phyloP scores from a whole-genome alignment of 192 early-diverging fungal species.

The Backusella psychrophila region DNA sequence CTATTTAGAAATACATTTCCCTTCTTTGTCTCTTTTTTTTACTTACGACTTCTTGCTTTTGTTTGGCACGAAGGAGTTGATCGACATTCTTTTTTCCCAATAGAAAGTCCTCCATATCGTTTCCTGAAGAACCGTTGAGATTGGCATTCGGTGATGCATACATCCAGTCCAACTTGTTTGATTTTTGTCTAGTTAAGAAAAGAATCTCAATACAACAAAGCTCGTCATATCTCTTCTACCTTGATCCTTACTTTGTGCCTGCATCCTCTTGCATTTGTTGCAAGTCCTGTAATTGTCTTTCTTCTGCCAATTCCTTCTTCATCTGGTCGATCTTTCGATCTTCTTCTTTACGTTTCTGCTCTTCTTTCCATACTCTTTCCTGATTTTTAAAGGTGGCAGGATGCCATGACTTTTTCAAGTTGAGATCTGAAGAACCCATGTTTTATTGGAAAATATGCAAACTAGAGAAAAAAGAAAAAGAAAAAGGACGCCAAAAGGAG shows the following conservation, averaged over 20 bases:
- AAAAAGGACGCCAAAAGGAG: too few species aligned
- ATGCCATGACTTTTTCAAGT: conserved; percentile 96
- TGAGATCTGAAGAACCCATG: conserved; percentile 41
- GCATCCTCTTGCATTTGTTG: conserved; percentile 71
- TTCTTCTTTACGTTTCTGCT: conserved; percentile 82
- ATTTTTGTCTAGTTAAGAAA: conserved; percentile 15
- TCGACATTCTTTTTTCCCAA: conserved; percentile 86
- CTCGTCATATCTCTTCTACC: background rate
- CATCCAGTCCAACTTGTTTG: conserved; percentile 96
- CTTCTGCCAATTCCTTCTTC: conserved; percentile 88
- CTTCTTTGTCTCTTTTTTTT: too few species aligned
- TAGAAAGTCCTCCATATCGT: conserved; percentile 88
- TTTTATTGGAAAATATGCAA: background rate
- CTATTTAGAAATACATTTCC: background rate
- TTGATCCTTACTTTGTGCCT: conserved; percentile 45
- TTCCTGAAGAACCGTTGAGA: conserved; percentile 29
- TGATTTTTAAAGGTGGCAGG: conserved; percentile 89
- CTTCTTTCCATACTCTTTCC: conserved; percentile 86
- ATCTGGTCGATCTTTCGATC: conserved; percentile 85
- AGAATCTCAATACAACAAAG: background rate
- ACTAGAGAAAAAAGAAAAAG: background rate
- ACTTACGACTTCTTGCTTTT: conserved; percentile 31
- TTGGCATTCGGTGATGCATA: conserved; percentile 70
- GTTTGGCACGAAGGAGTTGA: conserved; percentile 49
- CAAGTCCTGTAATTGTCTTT: conserved; percentile 85